These are phyloP conservation scores for Fagus crenata DNA, from an alignment of 306 rosid genomes.

Conservation along the genomic window DNA sequence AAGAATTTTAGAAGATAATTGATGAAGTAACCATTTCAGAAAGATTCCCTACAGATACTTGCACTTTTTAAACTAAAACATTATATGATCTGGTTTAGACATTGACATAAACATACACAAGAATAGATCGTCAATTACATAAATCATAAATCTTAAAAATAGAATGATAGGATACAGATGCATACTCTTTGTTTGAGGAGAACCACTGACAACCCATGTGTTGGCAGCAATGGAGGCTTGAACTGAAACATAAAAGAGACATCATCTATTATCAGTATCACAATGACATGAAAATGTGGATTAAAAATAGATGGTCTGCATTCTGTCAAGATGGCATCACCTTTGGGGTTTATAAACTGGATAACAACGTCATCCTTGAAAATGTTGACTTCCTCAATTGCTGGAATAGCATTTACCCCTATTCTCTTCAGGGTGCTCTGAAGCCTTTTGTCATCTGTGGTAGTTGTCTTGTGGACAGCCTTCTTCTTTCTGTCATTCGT, in stretches of 20 bases:
- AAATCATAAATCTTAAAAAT: background rate
- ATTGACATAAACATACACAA: background rate
- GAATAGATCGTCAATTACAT: background rate
- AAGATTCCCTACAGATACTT: no score
- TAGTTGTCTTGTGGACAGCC: conserved; percentile 97
- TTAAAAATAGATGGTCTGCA: background rate
- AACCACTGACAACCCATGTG: conserved; percentile 95
- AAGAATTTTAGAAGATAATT: background rate
- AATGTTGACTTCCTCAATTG: conserved; percentile 93
- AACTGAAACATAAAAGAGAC: conserved; percentile 47
- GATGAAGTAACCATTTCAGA: background rate
- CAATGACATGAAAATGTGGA: background rate
- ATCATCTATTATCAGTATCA: background rate
- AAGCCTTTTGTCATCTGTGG: conserved; percentile 95
- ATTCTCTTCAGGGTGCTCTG: conserved; percentile 98
- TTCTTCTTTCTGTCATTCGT: conserved; percentile 79
- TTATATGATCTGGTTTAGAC: background rate
- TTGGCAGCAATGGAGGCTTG: conserved; percentile 98
- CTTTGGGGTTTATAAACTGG: conserved; percentile 90
- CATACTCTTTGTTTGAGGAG: conserved; percentile 94
- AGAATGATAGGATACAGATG: background rate
- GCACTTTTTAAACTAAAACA: no score
- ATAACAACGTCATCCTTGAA: conserved; percentile 95
- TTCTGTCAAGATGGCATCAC: conserved; percentile 29
- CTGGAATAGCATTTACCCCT: conserved; percentile 95